Percentiles rank a stretch among this genome's conserved stretches.
phyloP scores from a whole-genome alignment of 345 rosid genomes.

The Pugionium dolabratum region DNA sequence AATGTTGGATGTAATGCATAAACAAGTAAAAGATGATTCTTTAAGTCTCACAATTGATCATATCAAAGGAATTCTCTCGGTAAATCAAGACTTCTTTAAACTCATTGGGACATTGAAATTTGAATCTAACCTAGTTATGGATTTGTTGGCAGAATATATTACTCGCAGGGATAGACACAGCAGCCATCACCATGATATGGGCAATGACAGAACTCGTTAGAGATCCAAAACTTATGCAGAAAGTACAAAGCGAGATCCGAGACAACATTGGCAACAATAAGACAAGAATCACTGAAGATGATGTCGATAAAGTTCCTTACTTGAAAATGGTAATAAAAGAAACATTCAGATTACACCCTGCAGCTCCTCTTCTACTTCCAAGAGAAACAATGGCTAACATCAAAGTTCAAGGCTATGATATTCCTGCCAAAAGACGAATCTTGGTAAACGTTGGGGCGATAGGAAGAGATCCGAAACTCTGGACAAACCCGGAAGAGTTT shows the following conservation, averaged over 20 bases:
- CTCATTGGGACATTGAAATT: not conserved
- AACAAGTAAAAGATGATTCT: slow-evolving; percentile 21
- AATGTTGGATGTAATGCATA: slow-evolving; percentile 32
- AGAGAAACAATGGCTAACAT: slow-evolving; percentile 55
- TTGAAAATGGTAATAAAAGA: slow-evolving; percentile 55
- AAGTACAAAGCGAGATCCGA: slow-evolving; percentile 50
- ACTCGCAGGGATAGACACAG: slow-evolving; percentile 37
- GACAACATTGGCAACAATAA: slow-evolving; percentile 38
- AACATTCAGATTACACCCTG: slow-evolving; percentile 56
- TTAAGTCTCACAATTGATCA: slow-evolving; percentile 25
- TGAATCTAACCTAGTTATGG: not conserved
- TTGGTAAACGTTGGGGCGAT: slow-evolving; percentile 48
- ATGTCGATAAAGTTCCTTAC: slow-evolving; percentile 46
- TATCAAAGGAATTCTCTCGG: slow-evolving; percentile 36
- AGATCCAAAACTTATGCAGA: slow-evolving; percentile 46
- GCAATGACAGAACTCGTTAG: slow-evolving; percentile 48
- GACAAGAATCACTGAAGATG: slow-evolving; percentile 46
- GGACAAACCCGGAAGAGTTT: slow-evolving; percentile 50
- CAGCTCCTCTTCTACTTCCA: slow-evolving; percentile 55
- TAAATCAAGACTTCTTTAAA: slow-evolving; percentile 19
- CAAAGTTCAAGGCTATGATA: slow-evolving; percentile 47
- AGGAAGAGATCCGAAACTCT: slow-evolving; percentile 47
- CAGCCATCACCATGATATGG: not conserved
- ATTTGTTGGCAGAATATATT: slow-evolving; percentile 30
- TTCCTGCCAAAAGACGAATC: slow-evolving; percentile 47